Evolutionary conservation across 352 stramenopile genomes (phyloP).

Genomic region (Globisporangium acanthophoron): DNA sequence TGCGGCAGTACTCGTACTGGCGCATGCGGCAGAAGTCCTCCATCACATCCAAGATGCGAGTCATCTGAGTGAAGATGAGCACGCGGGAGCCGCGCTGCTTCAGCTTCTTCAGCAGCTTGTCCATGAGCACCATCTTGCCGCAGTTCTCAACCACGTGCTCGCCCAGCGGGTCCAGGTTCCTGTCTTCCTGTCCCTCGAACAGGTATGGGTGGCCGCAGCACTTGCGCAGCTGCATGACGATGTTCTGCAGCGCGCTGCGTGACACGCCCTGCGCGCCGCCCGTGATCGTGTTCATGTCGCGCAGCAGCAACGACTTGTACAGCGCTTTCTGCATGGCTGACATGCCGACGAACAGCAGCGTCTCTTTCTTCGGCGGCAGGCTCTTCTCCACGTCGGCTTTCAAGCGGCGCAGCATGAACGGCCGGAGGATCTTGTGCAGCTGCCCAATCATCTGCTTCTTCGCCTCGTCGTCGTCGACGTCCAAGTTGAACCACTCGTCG

Average conservation of each 20-base stretch:
- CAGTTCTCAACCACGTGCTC: conserved; percentile 97
- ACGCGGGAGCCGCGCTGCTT: conserved; percentile 86
- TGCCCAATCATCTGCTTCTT: conserved; percentile 90
- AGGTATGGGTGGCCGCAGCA: conserved; percentile 91
- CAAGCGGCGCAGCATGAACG: conserved; percentile 96
- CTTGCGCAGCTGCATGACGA: conserved; percentile 87
- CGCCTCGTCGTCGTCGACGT: conserved; percentile 83
- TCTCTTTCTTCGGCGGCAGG: conserved; percentile 97
- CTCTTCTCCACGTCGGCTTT: conserved; percentile 99
- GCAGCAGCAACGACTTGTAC: conserved; percentile 95
- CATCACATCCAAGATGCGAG: conserved; percentile 91
- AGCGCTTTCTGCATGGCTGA: conserved; percentile 93
- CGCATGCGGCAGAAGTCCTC: conserved; percentile 96
- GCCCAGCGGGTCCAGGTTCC: conserved; percentile 90
- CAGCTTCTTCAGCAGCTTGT: conserved; percentile 89
- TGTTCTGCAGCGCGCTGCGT: conserved; percentile 79
- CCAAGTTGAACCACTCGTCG: conserved; percentile 87
- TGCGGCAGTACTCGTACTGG: conserved; percentile 84
- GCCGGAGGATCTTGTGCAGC: conserved; percentile 85
- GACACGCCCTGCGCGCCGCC: conserved; percentile 61
- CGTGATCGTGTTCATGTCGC: conserved; percentile 92
- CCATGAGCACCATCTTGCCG: conserved; percentile 96
- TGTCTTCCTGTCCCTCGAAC: conserved; percentile 95
- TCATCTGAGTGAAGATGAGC: conserved; percentile 94
- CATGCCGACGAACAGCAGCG: conserved; percentile 90